Percentiles rank a stretch among this genome's conserved stretches.
phyloP scores from a whole-genome alignment of 352 stramenopile genomes.

The Globisporangium lucens region DNA sequence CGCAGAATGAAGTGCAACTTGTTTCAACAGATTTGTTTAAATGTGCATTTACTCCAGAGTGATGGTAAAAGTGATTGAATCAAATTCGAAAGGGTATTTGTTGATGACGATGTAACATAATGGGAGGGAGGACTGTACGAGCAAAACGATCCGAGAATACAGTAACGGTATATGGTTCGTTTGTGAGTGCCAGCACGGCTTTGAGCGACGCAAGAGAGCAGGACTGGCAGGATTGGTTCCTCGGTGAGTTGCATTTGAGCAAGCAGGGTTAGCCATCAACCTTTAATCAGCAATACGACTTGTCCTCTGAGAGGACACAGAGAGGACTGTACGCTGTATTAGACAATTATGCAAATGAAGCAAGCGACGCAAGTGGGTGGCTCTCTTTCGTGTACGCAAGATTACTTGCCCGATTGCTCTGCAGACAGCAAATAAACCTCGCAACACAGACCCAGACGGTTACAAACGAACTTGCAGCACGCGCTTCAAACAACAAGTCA shows the following conservation, averaged over 20 bases:
- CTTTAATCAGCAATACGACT: not conserved
- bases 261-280: not conserved
- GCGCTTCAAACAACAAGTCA: not conserved
- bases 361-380: not conserved
- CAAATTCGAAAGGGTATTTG: too few relatives aligned
- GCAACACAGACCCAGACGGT: not conserved
- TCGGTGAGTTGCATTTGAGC: not conserved
- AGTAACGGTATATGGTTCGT: too few relatives aligned
- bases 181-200: too few relatives aligned
- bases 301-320: not conserved
- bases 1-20: too few relatives aligned
- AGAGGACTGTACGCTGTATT: too few relatives aligned
- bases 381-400: not conserved
- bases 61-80: too few relatives aligned
- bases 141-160: too few relatives aligned
- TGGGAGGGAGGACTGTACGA: too few relatives aligned
- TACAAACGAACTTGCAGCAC: not conserved
- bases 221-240: not conserved
- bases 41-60: too few relatives aligned
- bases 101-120: too few relatives aligned
- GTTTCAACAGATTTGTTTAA: too few relatives aligned
- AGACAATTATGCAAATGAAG: not conserved
- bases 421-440: not conserved
- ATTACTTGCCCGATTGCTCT: not conserved
- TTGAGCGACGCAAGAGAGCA: too few relatives aligned